Conservation (phyloP, 306 rosid genomes). For the Quercus suber region DNA sequence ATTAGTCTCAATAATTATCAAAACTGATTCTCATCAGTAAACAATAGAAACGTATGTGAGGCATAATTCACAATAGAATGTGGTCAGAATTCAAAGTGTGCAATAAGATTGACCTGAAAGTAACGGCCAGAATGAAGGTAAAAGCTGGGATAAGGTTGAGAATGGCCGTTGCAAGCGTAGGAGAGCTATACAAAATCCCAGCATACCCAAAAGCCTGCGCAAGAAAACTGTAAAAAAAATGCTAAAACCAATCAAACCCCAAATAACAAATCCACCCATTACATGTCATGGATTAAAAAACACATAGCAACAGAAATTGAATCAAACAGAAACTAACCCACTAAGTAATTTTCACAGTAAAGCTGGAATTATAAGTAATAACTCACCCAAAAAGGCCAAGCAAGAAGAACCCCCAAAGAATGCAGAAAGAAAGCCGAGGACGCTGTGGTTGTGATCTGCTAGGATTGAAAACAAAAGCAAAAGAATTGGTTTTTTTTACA, state of each 20-base stretch:
- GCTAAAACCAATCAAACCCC: too few species aligned
- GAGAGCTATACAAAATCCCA: constrained; percentile 52
- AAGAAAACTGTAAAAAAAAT: constrained; percentile 22
- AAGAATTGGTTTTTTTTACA: background rate
- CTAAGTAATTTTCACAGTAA: too few species aligned
- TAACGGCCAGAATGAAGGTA: constrained; percentile 49
- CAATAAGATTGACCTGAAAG: constrained; percentile 33
- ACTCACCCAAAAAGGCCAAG: background rate
- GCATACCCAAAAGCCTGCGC: constrained; percentile 27
- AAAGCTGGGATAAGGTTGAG: constrained; percentile 54
- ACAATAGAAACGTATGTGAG: background rate
- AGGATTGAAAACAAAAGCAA: background rate
- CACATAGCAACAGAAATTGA: too few species aligned
- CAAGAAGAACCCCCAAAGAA: background rate
- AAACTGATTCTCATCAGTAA: background rate
- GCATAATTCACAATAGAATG: background rate
- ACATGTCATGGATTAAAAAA: too few species aligned
- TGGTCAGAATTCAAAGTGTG: background rate
- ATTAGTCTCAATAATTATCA: background rate
- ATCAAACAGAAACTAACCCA: too few species aligned
- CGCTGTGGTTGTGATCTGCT: background rate
- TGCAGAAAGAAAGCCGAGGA: background rate
- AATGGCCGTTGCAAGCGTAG: constrained; percentile 43
- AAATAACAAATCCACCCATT: too few species aligned
- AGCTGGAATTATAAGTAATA: too few species aligned